Evolutionary conservation across 176 grass and related monocot species (phyloP), one percentile per base, ranked within the genome.

Genomic region (Calamus simplicifolius): DNA sequence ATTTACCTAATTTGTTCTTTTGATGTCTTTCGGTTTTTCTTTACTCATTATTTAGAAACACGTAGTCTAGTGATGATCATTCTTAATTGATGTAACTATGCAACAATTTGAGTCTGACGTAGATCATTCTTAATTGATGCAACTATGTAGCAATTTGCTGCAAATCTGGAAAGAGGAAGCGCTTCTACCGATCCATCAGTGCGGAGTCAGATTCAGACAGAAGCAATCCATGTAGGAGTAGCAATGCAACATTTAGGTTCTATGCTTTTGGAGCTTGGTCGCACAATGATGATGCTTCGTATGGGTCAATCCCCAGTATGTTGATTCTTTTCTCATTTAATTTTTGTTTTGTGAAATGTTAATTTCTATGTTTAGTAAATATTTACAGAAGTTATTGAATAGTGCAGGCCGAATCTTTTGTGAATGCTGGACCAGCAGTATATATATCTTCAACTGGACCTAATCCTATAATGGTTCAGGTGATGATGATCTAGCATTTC

Each of bases 381-480:
- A 35, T 35, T 35, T 35, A 35, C 8, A 43, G 35, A 43, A 43
- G 12, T 80, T 19, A 52, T 64, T 75, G 29, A 61, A 50, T 60
- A 19, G 27, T 80, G 69, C 79, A 97, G 93, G 61, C 71, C 68
- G 70, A 80, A 57, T 83, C 93, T 67, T 90, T 83, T 73, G 93
- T 97, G 27, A 91, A 97, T 80, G 57, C 87, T 65, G 93, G 87
- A 25, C 67, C 86, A 61, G 75, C 93, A 72, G 83, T 88, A 80
- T 97, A 97, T 71, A 77, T 97, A 72, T 84, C 85, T 70, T 73
- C 81, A 48, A 69, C 68, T 21, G 93, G 93, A 54, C 93, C 93
- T 78, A 97, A 91, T 73, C 93, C 87, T 49, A 91, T 97, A 53
- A 97, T 97, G 93, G 93, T 97, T 85, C 93, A 97, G 93, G 93